A percentile compares a stretch with the other conserved stretches of the same genome.
phyloP scores from a whole-genome alignment of 768 basidiomycete genomes.

The Calocybe indica region DNA sequence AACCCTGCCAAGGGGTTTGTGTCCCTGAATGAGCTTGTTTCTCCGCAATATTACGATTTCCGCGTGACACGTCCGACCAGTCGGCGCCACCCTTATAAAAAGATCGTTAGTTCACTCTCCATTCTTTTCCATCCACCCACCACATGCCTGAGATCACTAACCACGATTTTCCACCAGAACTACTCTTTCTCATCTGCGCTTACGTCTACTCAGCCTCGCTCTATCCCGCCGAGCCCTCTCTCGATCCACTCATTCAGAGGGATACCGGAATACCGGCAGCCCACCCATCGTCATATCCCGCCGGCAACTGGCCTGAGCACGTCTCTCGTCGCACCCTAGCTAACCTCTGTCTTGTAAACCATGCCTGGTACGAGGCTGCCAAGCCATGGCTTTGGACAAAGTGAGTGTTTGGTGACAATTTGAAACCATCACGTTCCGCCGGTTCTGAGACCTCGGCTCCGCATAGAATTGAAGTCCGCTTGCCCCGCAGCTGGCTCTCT shows the following conservation, averaged over 20 bases:
- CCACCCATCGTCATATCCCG: conserved; percentile 70
- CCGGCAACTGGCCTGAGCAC: conserved; percentile 64
- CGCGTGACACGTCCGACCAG: conserved; percentile 3
- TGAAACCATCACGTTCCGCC: neutral
- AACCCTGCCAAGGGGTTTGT: conserved; percentile 7
- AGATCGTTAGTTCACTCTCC: neutral
- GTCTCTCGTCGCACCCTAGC: conserved; percentile 59
- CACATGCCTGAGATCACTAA: conserved; percentile 23
- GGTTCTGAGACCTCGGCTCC: neutral
- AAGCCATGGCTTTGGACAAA: conserved; percentile 85
- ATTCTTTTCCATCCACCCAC: conserved; percentile 1
- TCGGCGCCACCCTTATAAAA: conserved; percentile 3
- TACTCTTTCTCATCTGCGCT: conserved; percentile 68
- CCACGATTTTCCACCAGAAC: conserved; percentile 60
- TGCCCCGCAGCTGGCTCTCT: conserved; percentile 81
- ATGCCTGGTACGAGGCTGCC: conserved; percentile 75
- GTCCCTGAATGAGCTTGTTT: conserved; percentile 2
- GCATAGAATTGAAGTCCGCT: conserved; percentile 62
- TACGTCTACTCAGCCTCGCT: conserved; percentile 62
- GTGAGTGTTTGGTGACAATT: conserved; percentile 19
- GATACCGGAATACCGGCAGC: conserved; percentile 49
- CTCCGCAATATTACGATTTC: conserved; percentile 7
- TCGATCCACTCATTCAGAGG: conserved; percentile 60
- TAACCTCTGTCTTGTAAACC: conserved; percentile 72
- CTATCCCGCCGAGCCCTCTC: conserved; percentile 47